Percentiles rank a stretch among this genome's conserved stretches.
phyloP scores from a whole-genome alignment of 2,329 filamentous ascomycete genomes.

The Xylariaceae sp. region DNA sequence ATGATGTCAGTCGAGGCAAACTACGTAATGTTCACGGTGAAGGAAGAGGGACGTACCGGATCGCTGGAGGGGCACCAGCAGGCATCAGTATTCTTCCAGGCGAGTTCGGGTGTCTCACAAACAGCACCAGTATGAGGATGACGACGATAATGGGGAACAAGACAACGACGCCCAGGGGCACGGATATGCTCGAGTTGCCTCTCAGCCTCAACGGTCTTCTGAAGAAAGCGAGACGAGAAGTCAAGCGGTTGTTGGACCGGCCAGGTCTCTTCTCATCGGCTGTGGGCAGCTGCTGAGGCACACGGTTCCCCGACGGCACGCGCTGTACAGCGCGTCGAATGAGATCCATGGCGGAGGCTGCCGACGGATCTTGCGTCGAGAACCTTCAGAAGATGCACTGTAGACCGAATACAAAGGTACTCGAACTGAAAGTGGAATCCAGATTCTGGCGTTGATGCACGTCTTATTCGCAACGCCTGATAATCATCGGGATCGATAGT shows the following conservation, averaged over 20 bases:
- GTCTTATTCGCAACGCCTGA: too few species aligned
- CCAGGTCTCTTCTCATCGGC: slow-evolving; percentile 41
- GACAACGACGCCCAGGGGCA: slow-evolving; percentile 86
- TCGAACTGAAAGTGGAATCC: too few species aligned
- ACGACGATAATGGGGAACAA: slow-evolving; percentile 89
- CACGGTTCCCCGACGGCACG: slow-evolving; percentile 32
- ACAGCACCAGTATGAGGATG: slow-evolving; percentile 81
- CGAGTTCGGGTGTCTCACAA: slow-evolving; percentile 79
- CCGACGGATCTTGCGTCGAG: too few species aligned
- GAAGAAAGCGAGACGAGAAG: slow-evolving; percentile 67
- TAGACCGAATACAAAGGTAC: too few species aligned
- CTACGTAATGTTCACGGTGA: background rate
- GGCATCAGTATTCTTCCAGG: slow-evolving; percentile 80
- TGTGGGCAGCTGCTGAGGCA: slow-evolving; percentile 39
- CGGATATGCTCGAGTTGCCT: slow-evolving; percentile 85
- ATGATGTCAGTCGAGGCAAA: background rate
- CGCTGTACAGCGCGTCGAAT: slow-evolving; percentile 47
- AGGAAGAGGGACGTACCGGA: slow-evolving; percentile 56
- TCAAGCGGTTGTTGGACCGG: slow-evolving; percentile 28
- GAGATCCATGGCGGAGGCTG: slow-evolving; percentile 43
- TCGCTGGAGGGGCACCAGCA: slow-evolving; percentile 77
- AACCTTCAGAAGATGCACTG: too few species aligned
- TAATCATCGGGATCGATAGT: too few species aligned
- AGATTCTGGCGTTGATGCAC: too few species aligned
- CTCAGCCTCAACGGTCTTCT: slow-evolving; percentile 77